phyloP scores from a whole-genome alignment of 2,329 filamentous ascomycete genomes.

The Meredithiella fracta region DNA sequence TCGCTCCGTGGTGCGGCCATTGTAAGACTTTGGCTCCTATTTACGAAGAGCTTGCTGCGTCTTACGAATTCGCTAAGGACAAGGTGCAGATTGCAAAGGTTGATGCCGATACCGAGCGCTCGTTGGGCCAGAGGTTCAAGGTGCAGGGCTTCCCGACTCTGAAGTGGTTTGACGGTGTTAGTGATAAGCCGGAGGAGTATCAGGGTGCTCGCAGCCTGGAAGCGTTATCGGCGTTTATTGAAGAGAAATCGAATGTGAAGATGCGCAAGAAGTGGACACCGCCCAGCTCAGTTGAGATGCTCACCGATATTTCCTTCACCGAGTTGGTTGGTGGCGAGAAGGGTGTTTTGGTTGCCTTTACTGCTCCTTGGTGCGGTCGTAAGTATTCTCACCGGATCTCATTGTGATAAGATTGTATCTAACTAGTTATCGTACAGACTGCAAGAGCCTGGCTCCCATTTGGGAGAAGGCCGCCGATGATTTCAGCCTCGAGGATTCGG shows the following conservation, averaged over 20 bases:
- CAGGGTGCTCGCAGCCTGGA: constrained; percentile 76
- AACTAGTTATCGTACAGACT: constrained; percentile 48
- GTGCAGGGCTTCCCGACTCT: constrained; percentile 92
- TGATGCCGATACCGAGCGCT: constrained; percentile 78
- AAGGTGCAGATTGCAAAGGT: constrained; percentile 86
- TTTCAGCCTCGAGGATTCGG: constrained; percentile 59
- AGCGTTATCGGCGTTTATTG: constrained; percentile 62
- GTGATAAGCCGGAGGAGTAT: constrained; percentile 70
- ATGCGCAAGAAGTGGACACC: constrained; percentile 57
- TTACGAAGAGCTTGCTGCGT: constrained; percentile 73
- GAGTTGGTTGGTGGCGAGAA: constrained; percentile 66
- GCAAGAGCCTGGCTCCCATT: constrained; percentile 78
- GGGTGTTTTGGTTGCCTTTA: constrained; percentile 89
- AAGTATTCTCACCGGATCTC: constrained; percentile 29
- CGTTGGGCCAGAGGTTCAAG: constrained; percentile 69
- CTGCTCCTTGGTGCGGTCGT: constrained; percentile 97
- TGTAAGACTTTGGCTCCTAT: constrained; percentile 94
- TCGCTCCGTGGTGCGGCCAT: constrained; percentile 96
- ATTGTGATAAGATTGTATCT: background rate
- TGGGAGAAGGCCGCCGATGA: constrained; percentile 79
- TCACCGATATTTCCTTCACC: constrained; percentile 68
- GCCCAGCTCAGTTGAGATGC: constrained; percentile 59
- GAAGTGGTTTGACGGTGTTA: constrained; percentile 97
- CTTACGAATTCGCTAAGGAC: constrained; percentile 53
- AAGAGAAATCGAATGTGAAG: constrained; percentile 74